Base-by-base conservation (phyloP, 495 filamentous ascomycete species). In the Aspergillus olivimuriae region DNA sequence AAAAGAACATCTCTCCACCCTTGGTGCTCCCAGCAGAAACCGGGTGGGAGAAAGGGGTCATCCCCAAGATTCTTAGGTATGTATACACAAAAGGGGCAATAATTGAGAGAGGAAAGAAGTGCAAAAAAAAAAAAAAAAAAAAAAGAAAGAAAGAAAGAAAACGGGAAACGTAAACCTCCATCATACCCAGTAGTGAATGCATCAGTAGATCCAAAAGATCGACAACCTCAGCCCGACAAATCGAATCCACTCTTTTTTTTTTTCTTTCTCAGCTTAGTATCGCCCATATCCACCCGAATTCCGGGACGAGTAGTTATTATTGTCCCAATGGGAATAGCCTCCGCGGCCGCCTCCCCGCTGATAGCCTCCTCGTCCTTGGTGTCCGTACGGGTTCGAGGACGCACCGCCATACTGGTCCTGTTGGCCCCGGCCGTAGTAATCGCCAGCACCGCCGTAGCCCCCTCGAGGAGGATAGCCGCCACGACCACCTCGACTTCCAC, bases 281-380 rank as follows among this genome's bases (percentile, higher is more conserved):
- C 66, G 63, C 21, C 58, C 60, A 46, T 69, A 69, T 46, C 66
- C 61, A 46, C 63, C 63, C 41, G 52, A 55, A 20, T 53, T 55
- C 44, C 52, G 54, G 38, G 47, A 57, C 2, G 38, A 39, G 48
- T 67, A 56, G 19, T 59, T 33, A 34, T 61, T n/a, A n/a, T n/a
- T n/a, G n/a, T n/a, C 55, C 20, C 61, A 57, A 28, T 47, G 49
- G 21, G 52, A 45, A 41, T 55, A 50, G 34, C 58, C 52, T 35
- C 65, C 64, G 14, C 62, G 58, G 24, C 55, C 47, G 20, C 55
- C 52, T 19, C 62, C 48, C 34, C 60, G 56, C 19, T 58, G 57
- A 21, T 56, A 53, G 39, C 47, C 26, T n/a, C 56, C 57, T 30
- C 60, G 51, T 8, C 48, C 48, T 15, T 58, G 55, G 42, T 62